Percentiles rank a stretch among this genome's conserved stretches.
Conservation (phyloP, 1,139 yeast species). For the Sugiyamaella xylanicola region DNA sequence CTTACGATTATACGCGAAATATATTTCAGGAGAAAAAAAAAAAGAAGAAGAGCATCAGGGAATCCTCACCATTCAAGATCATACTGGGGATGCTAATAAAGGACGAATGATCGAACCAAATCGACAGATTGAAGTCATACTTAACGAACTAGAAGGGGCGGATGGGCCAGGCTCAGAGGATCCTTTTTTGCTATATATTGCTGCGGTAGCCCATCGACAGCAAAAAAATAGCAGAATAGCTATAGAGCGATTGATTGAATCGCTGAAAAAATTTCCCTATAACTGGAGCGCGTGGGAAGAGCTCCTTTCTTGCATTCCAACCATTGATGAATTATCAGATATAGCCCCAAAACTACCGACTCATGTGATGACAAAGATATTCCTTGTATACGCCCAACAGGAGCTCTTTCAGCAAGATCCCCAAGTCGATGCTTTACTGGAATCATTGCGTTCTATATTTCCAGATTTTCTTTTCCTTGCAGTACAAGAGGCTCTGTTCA, state of each 20-base stretch:
- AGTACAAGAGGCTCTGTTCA: constrained; percentile 76
- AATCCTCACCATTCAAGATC: constrained; percentile 51
- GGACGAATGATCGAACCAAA: constrained; percentile 35
- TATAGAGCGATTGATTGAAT: constrained; percentile 56
- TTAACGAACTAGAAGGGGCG: constrained; percentile 39
- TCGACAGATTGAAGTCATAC: constrained; percentile 40
- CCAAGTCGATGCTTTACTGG: constrained; percentile 43
- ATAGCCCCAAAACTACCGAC: constrained; percentile 34
- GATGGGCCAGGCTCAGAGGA: constrained; percentile 40
- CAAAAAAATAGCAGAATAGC: constrained; percentile 65
- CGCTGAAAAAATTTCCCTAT: constrained; percentile 68
- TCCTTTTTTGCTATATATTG: constrained; percentile 69
- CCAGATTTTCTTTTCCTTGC: constrained; percentile 76
- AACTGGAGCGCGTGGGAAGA: constrained; percentile 97
- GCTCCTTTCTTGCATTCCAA: constrained; percentile 62
- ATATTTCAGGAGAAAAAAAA: constrained; percentile 72
- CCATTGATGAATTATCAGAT: constrained; percentile 54
- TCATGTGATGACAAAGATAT: constrained; percentile 55
- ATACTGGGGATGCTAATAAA: constrained; percentile 22
- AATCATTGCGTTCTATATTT: constrained; percentile 54
- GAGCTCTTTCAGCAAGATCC: constrained; percentile 74
- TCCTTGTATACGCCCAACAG: constrained; percentile 70
- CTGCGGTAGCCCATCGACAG: constrained; percentile 59
- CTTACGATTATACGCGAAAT: constrained; percentile 65
- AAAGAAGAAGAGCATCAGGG: constrained; percentile 76